Conservation (phyloP, 306 rosid species). For the Trifolium pratense region DNA sequence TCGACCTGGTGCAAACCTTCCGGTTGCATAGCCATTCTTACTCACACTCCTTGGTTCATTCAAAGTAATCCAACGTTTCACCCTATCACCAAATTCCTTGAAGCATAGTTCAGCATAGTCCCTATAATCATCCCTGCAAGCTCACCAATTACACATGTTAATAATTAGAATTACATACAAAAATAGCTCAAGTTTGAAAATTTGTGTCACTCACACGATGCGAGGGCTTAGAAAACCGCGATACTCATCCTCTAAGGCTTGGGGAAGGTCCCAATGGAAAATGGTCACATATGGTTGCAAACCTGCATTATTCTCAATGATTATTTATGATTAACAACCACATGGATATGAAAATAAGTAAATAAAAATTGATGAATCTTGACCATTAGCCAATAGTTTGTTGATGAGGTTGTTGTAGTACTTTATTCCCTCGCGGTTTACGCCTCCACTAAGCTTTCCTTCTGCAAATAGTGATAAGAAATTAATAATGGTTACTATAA, state of each 20-base stretch:
- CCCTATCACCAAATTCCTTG: constrained; percentile 68
- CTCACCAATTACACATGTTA: neutral
- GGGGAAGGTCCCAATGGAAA: constrained; percentile 52
- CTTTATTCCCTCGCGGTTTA: constrained; percentile 56
- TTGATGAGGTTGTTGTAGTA: constrained; percentile 68
- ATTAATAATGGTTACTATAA: neutral
- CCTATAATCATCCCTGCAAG: constrained; percentile 53
- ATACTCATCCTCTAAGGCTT: constrained; percentile 56
- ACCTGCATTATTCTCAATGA: constrained; percentile 36
- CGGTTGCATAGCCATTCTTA: constrained; percentile 52
- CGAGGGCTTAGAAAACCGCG: constrained; percentile 57
- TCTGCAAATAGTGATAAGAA: constrained; percentile 45
- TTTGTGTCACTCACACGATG: constrained; percentile 53
- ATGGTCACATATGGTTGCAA: constrained; percentile 47
- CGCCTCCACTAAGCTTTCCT: constrained; percentile 65
- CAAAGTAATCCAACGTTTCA: constrained; percentile 72
- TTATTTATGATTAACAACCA: constrained; percentile 10
- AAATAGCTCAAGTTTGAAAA: constrained; percentile 19
- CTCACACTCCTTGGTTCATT: constrained; percentile 63
- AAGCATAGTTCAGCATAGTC: constrained; percentile 71
- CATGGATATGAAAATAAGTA: neutral
- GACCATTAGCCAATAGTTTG: constrained; percentile 60
- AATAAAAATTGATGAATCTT: neutral
- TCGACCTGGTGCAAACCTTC: constrained; percentile 62
- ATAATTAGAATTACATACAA: constrained; percentile 30